Conservation (phyloP, 176 grass and related monocot species). For the Carex pumila region DNA sequence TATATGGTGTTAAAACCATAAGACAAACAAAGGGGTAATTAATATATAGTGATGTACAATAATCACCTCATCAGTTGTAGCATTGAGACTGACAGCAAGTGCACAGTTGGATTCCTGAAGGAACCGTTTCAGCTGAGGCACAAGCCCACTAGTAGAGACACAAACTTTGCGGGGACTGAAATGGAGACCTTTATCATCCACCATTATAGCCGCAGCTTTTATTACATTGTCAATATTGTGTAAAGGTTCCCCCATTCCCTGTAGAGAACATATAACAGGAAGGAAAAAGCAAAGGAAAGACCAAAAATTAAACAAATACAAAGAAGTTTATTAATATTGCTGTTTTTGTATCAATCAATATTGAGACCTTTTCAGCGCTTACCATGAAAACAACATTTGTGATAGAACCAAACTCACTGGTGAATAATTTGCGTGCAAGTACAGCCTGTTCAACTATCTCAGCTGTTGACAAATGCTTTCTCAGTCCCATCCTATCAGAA, state of each 20-base stretch:
- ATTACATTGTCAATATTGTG: slow-evolving; percentile 94
- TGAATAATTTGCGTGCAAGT: slow-evolving; percentile 84
- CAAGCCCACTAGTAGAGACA: slow-evolving; percentile 85
- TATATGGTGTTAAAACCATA: not conserved
- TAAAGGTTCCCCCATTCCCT: slow-evolving; percentile 94
- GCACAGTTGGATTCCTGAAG: slow-evolving; percentile 68
- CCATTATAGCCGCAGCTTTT: slow-evolving; percentile 79
- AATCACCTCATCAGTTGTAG: slow-evolving; percentile 89
- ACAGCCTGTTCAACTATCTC: slow-evolving; percentile 97
- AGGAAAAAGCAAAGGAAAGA: not conserved
- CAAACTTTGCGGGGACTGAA: slow-evolving; percentile 91
- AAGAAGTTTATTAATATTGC: slow-evolving; percentile 2
- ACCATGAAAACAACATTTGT: slow-evolving; percentile 98
- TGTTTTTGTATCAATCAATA: not conserved
- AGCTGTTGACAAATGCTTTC: slow-evolving; percentile 82
- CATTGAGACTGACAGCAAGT: slow-evolving; percentile 86
- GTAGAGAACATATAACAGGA: slow-evolving; percentile 1
- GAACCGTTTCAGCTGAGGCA: slow-evolving; percentile 83
- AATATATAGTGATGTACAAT: not conserved
- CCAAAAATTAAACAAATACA: slow-evolving; percentile 17
- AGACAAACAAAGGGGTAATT: slow-evolving; percentile 5
- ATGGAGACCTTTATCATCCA: slow-evolving; percentile 83
- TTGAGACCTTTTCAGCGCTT: slow-evolving; percentile 26
- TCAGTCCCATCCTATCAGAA: slow-evolving; percentile 76
- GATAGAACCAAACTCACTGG: slow-evolving; percentile 84